Evolutionary conservation across 2,329 filamentous ascomycete species (phyloP), one percentile per base, ranked within the genome.

Genomic region (Phymatotrichopsis omnivora): DNA sequence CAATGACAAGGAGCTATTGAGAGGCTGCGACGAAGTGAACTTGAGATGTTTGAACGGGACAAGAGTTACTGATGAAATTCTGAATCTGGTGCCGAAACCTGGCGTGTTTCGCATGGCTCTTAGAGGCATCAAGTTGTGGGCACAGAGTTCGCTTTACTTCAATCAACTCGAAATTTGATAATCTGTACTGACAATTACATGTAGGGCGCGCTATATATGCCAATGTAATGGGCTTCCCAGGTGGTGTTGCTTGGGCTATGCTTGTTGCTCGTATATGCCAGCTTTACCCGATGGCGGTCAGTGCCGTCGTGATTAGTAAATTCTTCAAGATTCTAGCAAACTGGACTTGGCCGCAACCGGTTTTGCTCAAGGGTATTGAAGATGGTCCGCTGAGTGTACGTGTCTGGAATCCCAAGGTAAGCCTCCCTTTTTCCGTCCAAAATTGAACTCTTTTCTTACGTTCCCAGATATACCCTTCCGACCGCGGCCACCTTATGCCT

Each of bases 171-270:
- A 33, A 20, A 22, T 11, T 20, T 28, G 6, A 7, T 28, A 20
- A 24, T 19, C 11, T 33, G 12, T 25, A 8, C 28, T 50, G 16
- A 47, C 43, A 28, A 28, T 31, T 8, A 14, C 12, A 17, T 31
- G 29, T 42, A 72, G 67, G 80, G 40, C 82, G 89, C 51, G 91
- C 84, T 19, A 85, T 96, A 36, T 96, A 96, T 61, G 85, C 85
- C 54, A 95, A 95, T 60, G 87, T 96, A 53, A 86, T 94, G 64
- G 91, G 91, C 20, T 98, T 91, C 57, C 91, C 91, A 2, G 91
- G 91, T 57, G 91, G 91, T 65, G 87, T 98, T 30, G 91, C 91
- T 4, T 98, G 89, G 85, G 91, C 89, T 10, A 95, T 98, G 82
- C 74, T 98, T 60, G 87, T 96, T 22, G 91, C 91, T 40, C 76